These are phyloP conservation scores for Gypsophila paniculata DNA, from an alignment of 179 eudicot species.

Conservation along the genomic window DNA sequence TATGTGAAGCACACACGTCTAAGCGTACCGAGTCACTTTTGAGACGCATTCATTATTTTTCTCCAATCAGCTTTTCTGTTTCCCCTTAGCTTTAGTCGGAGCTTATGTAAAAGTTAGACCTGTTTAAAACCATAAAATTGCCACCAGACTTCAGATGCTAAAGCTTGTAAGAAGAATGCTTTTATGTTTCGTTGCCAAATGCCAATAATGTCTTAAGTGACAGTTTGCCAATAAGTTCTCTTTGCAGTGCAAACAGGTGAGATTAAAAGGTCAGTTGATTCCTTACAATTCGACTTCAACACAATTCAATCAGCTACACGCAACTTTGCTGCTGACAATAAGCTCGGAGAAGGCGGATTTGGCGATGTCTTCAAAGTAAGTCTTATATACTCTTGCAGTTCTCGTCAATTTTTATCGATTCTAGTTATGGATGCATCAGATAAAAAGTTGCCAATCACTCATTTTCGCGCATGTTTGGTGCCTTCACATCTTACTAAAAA, in stretches of 20 bases:
- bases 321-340: conserved; percentile 22
- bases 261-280: conserved; percentile 6
- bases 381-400: not conserved
- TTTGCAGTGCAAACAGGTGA: conserved; percentile 10
- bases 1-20: too few species aligned
- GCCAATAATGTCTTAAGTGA: not conserved
- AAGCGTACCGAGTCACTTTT: too few species aligned
- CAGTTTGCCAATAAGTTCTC: not conserved
- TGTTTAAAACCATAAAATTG: too few species aligned
- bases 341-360: conserved; percentile 21
- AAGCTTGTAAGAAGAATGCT: not conserved
- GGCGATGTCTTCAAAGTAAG: conserved; percentile 26
- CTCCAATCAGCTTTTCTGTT: too few species aligned
- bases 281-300: conserved; percentile 22
- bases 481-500: not conserved
- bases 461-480: not conserved
- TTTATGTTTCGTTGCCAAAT: not conserved
- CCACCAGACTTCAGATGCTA: not conserved
- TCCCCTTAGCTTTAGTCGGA: too few species aligned
- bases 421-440: too few species aligned
- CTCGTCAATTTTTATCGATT: too few species aligned
- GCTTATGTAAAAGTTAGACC: too few species aligned
- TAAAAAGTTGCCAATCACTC: not conserved
- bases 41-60: too few species aligned
- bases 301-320: conserved; percentile 22